phyloP scores from a whole-genome alignment of 148 eudicot species.

The Heliamphora exappendiculata region DNA sequence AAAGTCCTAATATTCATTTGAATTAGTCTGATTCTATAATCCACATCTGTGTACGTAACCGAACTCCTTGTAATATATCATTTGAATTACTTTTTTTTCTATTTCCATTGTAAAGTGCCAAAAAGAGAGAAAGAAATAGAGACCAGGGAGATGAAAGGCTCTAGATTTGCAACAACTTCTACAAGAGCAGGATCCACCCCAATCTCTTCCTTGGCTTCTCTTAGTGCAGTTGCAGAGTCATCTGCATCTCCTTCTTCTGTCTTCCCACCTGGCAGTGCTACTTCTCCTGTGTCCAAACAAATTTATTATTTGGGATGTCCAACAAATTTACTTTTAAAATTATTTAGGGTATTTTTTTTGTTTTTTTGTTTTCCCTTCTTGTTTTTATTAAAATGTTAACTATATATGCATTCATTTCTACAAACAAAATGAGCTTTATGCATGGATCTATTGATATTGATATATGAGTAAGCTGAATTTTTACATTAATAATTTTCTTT shows the following conservation, averaged over 20 bases:
- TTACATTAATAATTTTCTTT: too few relatives aligned
- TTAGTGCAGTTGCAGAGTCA: slow-evolving; percentile 29
- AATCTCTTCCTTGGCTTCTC: slow-evolving; percentile 36
- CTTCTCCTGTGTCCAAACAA: slow-evolving; percentile 23
- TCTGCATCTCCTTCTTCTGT: slow-evolving; percentile 24
- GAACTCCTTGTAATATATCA: too few relatives aligned
- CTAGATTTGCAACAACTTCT: slow-evolving; percentile 22
- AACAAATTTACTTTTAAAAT: neutral
- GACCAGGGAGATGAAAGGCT: slow-evolving; percentile 29
- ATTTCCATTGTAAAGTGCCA: too few relatives aligned
- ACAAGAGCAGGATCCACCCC: slow-evolving; percentile 27
- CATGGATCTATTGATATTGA: neutral
- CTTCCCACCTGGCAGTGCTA: slow-evolving; percentile 36
- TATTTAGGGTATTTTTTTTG: too few relatives aligned
- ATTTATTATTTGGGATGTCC: neutral
- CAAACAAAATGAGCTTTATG: neutral
- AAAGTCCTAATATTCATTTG: too few relatives aligned
- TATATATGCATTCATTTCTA: neutral
- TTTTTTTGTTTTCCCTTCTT: neutral
- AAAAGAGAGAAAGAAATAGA: neutral
- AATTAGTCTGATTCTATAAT: too few relatives aligned
- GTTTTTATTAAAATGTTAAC: neutral
- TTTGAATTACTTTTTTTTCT: too few relatives aligned
- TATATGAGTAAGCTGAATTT: too few relatives aligned
- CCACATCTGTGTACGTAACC: too few relatives aligned